Evolutionary conservation across 192 early-diverging fungal species (phyloP).

Genomic region (Spinellus fusiger): DNA sequence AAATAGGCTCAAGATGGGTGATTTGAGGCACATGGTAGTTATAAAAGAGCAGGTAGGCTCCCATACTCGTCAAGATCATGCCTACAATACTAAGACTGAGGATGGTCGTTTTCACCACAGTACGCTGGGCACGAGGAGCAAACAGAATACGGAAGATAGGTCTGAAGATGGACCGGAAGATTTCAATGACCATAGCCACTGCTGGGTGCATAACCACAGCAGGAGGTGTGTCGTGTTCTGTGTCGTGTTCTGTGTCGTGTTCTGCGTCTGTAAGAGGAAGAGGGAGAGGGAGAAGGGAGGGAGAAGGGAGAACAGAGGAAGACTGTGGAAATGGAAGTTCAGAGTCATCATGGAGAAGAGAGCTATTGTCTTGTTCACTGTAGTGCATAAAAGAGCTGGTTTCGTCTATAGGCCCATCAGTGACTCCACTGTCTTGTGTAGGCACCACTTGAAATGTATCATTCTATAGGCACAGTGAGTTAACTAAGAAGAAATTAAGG

Average conservation of each 20-base stretch:
- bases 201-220: background rate
- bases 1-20: conserved; percentile 16
- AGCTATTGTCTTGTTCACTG: background rate
- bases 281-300: too few relatives aligned
- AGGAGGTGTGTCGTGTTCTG: background rate
- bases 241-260: background rate
- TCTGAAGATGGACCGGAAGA: background rate
- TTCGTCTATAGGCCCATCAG: background rate
- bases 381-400: background rate
- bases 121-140: conserved; percentile 13
- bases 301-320: too few relatives aligned
- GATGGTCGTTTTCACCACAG: conserved; percentile 14
- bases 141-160: conserved; percentile 14
- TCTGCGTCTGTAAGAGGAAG: too few relatives aligned
- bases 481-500: background rate
- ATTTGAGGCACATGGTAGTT: conserved; percentile 12
- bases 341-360: background rate
- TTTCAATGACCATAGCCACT: background rate
- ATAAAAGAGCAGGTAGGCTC: conserved; percentile 15
- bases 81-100: conserved; percentile 8
- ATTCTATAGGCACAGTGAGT: background rate
- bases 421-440: background rate
- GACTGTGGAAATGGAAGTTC: too few relatives aligned
- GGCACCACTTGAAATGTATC: conserved; percentile 16
- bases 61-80: conserved; percentile 8